Evolutionary conservation across 1,284 basidiomycete species (phyloP).

Genomic region (Earliella scabrosa): DNA sequence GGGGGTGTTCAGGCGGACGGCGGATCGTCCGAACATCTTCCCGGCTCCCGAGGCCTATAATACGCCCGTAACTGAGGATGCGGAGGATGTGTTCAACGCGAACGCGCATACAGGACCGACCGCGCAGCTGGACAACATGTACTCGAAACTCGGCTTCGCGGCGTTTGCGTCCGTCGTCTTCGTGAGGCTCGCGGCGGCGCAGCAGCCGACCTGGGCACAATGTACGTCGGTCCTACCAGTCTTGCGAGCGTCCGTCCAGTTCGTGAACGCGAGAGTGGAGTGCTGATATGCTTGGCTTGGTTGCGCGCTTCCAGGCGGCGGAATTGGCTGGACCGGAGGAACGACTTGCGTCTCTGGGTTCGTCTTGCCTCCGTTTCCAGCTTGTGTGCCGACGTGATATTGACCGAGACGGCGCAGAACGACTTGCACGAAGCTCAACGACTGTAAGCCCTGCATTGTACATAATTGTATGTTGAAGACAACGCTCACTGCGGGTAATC

Average conservation of each 20-base stretch:
- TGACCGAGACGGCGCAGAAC: neutral
- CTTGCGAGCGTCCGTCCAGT: too few relatives aligned
- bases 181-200: constrained; percentile 21
- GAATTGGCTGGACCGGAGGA: neutral
- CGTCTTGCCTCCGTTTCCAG: neutral
- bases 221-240: constrained; percentile 19
- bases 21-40: too few relatives aligned
- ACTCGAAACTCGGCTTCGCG: constrained; percentile 16
- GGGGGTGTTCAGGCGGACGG: too few relatives aligned
- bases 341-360: neutral
- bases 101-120: too few relatives aligned
- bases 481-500: constrained; percentile 14
- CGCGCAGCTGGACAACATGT: constrained; percentile 7
- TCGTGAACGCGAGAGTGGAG: too few relatives aligned
- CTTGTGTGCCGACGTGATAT: neutral
- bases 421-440: neutral
- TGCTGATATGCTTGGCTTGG: constrained; percentile 22
- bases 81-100: too few relatives aligned
- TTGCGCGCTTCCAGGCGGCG: constrained; percentile 32
- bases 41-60: too few relatives aligned
- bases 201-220: constrained; percentile 30
- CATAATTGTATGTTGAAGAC: too few relatives aligned
- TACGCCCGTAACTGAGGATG: too few relatives aligned
- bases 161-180: constrained; percentile 21
- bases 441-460: neutral